Evolutionary conservation across 2,329 filamentous ascomycete species (phyloP).

Genomic region (Simplicillium sp.): DNA sequence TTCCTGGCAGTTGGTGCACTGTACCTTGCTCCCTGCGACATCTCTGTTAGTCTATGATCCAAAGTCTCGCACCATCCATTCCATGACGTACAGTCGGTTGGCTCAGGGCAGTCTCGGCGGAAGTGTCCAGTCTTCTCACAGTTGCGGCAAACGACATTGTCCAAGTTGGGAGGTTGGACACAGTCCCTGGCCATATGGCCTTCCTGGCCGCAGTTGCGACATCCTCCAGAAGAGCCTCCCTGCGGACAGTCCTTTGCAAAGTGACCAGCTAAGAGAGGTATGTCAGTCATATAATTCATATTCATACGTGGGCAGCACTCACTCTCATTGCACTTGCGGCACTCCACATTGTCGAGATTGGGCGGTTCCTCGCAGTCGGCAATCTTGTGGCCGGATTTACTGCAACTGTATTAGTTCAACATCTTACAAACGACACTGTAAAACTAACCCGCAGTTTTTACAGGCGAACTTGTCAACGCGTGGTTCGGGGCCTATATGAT

Average conservation of each 20-base stretch:
- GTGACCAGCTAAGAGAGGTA: constrained; percentile 40
- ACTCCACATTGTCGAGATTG: constrained; percentile 53
- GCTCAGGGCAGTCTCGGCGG: constrained; percentile 53
- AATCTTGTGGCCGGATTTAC: constrained; percentile 39
- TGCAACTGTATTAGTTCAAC: constrained; percentile 12
- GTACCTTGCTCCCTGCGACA: constrained; percentile 25
- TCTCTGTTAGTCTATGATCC: constrained; percentile 9
- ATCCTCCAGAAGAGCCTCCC: constrained; percentile 42
- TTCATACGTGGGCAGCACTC: constrained; percentile 15
- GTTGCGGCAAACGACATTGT: constrained; percentile 46
- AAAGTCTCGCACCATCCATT: background rate
- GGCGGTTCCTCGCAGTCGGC: constrained; percentile 49
- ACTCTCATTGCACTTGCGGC: constrained; percentile 56
- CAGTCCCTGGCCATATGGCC: constrained; percentile 49
- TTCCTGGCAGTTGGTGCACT: constrained; percentile 27
- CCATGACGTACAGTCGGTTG: constrained; percentile 26
- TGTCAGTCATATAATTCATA: constrained; percentile 1
- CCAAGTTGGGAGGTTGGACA: constrained; percentile 31
- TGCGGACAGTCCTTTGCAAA: constrained; percentile 55
- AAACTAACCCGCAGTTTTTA: constrained; percentile 52
- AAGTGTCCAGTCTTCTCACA: constrained; percentile 53
- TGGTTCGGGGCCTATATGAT: constrained; percentile 39
- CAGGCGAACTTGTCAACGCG: constrained; percentile 57
- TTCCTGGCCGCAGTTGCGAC: constrained; percentile 54
- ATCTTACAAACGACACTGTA: background rate